Percentiles rank a stretch among this genome's conserved stretches.
Conservation (phyloP, 1,284 basidiomycete species). For the Flammula alnicola region DNA sequence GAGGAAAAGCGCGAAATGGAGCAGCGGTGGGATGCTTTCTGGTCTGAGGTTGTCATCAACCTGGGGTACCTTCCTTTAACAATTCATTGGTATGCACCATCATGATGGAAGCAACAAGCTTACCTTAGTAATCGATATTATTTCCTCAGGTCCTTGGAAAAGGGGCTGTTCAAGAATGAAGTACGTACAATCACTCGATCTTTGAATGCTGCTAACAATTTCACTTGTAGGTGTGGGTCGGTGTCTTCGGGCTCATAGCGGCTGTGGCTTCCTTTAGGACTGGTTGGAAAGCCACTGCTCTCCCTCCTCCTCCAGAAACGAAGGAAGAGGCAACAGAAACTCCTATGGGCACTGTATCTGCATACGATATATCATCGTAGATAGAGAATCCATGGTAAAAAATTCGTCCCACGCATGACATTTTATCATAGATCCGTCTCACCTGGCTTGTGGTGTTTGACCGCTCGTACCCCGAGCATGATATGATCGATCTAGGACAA, state of each 20-base stretch:
- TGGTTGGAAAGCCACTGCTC: slow-evolving; percentile 76
- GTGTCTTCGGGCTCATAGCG: slow-evolving; percentile 65
- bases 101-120: not conserved
- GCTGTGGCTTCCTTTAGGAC: slow-evolving; percentile 69
- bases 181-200: slow-evolving; percentile 43
- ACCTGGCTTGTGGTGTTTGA: not conserved
- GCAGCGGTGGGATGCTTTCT: slow-evolving; percentile 69
- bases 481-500: too few relatives aligned
- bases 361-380: slow-evolving; percentile 32
- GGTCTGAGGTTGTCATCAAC: slow-evolving; percentile 77
- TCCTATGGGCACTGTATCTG: slow-evolving; percentile 14
- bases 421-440: not conserved
- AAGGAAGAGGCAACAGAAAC: slow-evolving; percentile 21
- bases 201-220: slow-evolving; percentile 5
- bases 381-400: not conserved
- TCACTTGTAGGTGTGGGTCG: slow-evolving; percentile 60
- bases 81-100: slow-evolving; percentile 69
- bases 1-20: slow-evolving; percentile 61
- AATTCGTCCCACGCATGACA: slow-evolving; percentile 2
- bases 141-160: slow-evolving; percentile 63
- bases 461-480: not conserved
- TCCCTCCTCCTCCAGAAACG: slow-evolving; percentile 39
- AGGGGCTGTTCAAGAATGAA: slow-evolving; percentile 67
- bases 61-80: slow-evolving; percentile 80
- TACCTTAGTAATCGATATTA: slow-evolving; percentile 1